Base-by-base conservation (phyloP, 108 stramenopile genomes). In the Discostella pseudostelligera region DNA sequence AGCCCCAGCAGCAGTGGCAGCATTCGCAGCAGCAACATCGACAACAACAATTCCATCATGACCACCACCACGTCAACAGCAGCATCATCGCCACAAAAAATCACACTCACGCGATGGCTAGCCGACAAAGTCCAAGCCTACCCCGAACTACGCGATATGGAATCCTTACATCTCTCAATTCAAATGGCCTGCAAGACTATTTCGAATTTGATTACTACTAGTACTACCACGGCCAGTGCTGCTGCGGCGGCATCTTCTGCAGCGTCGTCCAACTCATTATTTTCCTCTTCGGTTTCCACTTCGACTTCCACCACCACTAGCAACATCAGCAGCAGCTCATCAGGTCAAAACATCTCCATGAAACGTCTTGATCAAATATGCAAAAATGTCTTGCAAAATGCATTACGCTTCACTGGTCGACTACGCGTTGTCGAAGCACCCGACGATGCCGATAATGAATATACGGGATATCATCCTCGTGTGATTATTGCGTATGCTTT, bases 141-240 rank as follows among this genome's bases (percentile, higher is more conserved):
- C 39, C 78, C 78, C 1, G 74, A 79, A 62, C 65, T 78, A 8
- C 76, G 79, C 24, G 87, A 85, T 62, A 60, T 93, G 65, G 83
- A 90, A 72, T 83, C 78, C 42, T 79, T 89, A 25, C 74, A 84
- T 37, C 75, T 90, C 42, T 86, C 86, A 24, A 80, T 93, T 29
- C 83, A 86, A 83, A 88, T 96, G 86, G 93, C 94, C 8, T 97
- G 97, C 73, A 98, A 99, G 80, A 93, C 96, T 8, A 97, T 98
- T 62, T 85, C 95, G 35, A 89, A 86, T 39, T 58, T 95, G 6
- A 90, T 95, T 63, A 84, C 87, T 80, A 77, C 85, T 22, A 76
- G 86, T 9, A 78, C 85, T 22, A 70, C 72, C 40, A 56, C 62
- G 44, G 24, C 60, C 55, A 78, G 56, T 65, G 65, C 53, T 56